Conservation (phyloP, 2,329 filamentous ascomycete genomes). For the Dothidotthia symphoricarpi region DNA sequence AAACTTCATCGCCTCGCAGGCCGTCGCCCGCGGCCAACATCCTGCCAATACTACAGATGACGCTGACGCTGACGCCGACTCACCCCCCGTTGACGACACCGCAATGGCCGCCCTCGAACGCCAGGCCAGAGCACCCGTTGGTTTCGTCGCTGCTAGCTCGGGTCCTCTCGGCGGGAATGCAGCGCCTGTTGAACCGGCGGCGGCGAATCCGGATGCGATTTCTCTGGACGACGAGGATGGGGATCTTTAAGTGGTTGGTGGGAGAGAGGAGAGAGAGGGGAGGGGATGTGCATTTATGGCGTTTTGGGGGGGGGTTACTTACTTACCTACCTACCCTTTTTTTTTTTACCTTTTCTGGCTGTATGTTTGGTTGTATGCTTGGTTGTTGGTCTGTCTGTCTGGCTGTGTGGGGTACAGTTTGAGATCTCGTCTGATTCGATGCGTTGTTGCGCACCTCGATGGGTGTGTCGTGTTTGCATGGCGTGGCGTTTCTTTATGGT, state of each 20-base stretch:
- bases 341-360: constrained; percentile 7
- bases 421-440: too few species aligned
- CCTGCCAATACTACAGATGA: constrained; percentile 46
- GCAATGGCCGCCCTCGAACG: constrained; percentile 88
- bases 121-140: constrained; percentile 81
- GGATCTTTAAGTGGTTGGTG: not conserved
- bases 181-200: constrained; percentile 42
- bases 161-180: constrained; percentile 64
- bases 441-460: too few species aligned
- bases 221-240: constrained; percentile 61
- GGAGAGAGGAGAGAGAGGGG: constrained; percentile 1
- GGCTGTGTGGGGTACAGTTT: too few species aligned
- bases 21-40: constrained; percentile 75
- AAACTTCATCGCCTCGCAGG: constrained; percentile 96
- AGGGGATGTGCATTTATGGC: constrained; percentile 23
- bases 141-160: constrained; percentile 85
- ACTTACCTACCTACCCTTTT: constrained; percentile 7
- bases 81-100: constrained; percentile 62
- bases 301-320: constrained; percentile 11
- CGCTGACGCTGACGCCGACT: constrained; percentile 44
- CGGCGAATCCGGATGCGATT: constrained; percentile 81
- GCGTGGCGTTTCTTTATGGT: not conserved
- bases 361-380: too few species aligned
- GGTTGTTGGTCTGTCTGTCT: constrained; percentile 2
- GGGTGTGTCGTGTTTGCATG: not conserved